These are phyloP conservation scores for Blastomyces silverae DNA, from an alignment of 2,329 filamentous ascomycete species.

Conservation along the genomic window DNA sequence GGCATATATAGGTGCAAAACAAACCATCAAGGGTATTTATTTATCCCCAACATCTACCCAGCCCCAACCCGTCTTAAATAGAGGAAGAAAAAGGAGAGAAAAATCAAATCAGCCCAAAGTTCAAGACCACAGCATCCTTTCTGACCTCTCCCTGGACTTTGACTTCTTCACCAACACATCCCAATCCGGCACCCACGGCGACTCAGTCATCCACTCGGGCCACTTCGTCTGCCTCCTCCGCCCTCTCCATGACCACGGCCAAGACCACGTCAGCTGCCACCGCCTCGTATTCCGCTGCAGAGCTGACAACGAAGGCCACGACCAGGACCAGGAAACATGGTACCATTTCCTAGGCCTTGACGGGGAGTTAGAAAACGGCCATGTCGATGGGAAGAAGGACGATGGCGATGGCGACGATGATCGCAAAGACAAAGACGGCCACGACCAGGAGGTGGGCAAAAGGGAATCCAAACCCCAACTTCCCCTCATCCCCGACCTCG, in stretches of 20 bases:
- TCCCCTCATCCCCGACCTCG: background rate
- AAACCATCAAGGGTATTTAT: background rate
- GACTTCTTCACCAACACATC: constrained; percentile 1
- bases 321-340: constrained; percentile 11
- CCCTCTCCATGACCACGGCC: constrained; percentile 17
- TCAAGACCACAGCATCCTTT: constrained; percentile 19
- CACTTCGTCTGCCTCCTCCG: constrained; percentile 19
- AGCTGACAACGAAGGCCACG: constrained; percentile 5
- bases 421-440: background rate
- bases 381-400: background rate
- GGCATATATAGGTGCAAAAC: background rate
- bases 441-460: background rate
- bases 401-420: background rate
- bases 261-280: constrained; percentile 19
- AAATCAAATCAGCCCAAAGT: constrained; percentile 14
- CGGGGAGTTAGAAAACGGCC: background rate
- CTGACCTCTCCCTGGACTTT: constrained; percentile 6
- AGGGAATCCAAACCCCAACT: background rate
- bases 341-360: background rate
- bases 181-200: constrained; percentile 12
- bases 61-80: background rate
- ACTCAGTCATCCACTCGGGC: constrained; percentile 16
- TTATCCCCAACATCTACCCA: background rate
- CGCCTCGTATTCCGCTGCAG: constrained; percentile 8
- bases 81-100: constrained; percentile 1